These are phyloP conservation scores for Chlorella vulgaris DNA, from an alignment of 139 green algal species.

Conservation along the genomic window DNA sequence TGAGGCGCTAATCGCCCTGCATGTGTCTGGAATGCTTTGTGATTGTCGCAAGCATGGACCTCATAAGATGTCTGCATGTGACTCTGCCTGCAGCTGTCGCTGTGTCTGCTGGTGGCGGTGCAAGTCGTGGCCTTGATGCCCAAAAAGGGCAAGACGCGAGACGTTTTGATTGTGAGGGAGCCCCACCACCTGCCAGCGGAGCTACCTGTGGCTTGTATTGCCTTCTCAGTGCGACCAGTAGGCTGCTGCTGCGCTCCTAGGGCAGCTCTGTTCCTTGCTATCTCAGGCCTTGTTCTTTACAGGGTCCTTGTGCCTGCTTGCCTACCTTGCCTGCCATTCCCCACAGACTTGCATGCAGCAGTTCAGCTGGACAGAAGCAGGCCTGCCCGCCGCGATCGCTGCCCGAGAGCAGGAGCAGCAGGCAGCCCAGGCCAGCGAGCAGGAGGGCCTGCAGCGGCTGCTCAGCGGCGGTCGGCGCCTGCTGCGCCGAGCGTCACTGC, in stretches of 20 bases:
- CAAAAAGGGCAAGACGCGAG: not conserved
- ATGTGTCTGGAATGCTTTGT: too few relatives aligned
- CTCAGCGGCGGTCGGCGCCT: not conserved
- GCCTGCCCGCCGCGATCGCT: not conserved
- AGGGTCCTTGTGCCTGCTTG: too few relatives aligned
- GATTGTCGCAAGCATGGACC: too few relatives aligned
- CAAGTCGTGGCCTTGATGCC: constrained; percentile 9
- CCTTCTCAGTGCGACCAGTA: too few relatives aligned
- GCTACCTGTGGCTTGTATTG: too few relatives aligned
- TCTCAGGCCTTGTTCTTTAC: too few relatives aligned
- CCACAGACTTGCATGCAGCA: constrained; percentile 8
- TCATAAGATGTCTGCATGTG: too few relatives aligned
- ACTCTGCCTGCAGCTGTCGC: constrained; percentile 14
- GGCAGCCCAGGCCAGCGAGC: not conserved
- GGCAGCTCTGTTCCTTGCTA: too few relatives aligned
- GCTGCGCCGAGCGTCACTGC: not conserved
- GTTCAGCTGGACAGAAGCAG: constrained; percentile 7
- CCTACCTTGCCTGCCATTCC: too few relatives aligned
- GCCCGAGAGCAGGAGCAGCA: not conserved
- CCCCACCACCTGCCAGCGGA: too few relatives aligned
- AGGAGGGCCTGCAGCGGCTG: not conserved
- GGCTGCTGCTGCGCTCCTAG: too few relatives aligned
- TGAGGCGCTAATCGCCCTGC: too few relatives aligned
- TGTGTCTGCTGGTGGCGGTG: constrained; percentile 4
- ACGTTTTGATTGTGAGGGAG: not conserved